phyloP scores from a whole-genome alignment of 352 stramenopile species.

The Phytophthora rubi region DNA sequence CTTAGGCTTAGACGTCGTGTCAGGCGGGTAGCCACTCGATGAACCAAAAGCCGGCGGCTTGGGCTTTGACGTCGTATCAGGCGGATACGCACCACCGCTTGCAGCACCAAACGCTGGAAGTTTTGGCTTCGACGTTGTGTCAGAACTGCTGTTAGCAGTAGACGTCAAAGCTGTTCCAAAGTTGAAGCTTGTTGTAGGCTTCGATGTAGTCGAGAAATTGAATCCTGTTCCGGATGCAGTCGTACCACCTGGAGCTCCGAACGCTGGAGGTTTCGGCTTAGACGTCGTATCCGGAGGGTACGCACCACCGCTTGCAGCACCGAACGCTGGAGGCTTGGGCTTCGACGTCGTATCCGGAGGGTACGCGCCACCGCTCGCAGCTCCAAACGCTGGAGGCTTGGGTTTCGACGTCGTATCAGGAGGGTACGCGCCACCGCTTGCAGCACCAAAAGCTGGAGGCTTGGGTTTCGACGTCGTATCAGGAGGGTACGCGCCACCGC shows the following conservation, averaged over 20 bases:
- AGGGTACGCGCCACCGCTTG: not conserved
- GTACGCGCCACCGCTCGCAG: not conserved
- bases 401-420: not conserved
- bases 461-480: not conserved
- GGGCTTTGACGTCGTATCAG: constrained; percentile 38
- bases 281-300: not conserved
- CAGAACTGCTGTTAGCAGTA: constrained; percentile 6
- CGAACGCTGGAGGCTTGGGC: not conserved
- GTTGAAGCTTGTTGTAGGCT: constrained; percentile 16
- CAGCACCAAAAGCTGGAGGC: not conserved
- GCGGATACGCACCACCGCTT: constrained; percentile 34
- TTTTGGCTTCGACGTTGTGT: constrained; percentile 23
- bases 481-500: not conserved
- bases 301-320: not conserved
- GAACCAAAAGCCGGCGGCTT: constrained; percentile 21
- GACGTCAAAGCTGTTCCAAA: constrained; percentile 7
- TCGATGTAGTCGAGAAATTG: constrained; percentile 21
- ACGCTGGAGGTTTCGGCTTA: not conserved
- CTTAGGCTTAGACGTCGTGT: constrained; percentile 44
- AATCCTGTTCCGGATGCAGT: constrained; percentile 22
- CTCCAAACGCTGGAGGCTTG: not conserved
- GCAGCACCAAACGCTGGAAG: constrained; percentile 14
- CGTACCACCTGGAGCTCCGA: constrained; percentile 1
- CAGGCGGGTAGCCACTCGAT: constrained; percentile 42
- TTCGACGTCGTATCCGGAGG: not conserved